Conservation (phyloP, 176 grass and related monocot genomes). For the Zizania latifolia region DNA sequence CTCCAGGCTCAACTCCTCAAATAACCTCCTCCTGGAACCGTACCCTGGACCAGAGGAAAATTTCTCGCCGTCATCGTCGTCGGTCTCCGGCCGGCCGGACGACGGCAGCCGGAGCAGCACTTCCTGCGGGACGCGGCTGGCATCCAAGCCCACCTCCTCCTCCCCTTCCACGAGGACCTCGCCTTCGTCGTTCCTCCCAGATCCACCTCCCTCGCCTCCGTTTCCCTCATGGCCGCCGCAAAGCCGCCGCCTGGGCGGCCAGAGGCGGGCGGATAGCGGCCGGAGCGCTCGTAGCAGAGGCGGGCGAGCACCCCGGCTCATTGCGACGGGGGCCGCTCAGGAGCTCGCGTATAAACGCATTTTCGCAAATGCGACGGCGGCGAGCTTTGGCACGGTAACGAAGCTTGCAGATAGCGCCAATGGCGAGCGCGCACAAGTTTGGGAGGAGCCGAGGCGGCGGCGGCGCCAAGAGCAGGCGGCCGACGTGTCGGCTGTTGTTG, state of each 20-base stretch:
- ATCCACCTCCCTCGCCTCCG: background rate
- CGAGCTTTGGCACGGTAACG: background rate
- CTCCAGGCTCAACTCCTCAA: constrained; percentile 28
- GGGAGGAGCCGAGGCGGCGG: background rate
- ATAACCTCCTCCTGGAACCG: constrained; percentile 18
- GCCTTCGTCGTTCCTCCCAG: background rate
- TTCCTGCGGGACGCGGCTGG: constrained; percentile 34
- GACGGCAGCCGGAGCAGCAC: constrained; percentile 53
- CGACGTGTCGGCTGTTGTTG: background rate
- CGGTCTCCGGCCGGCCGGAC: constrained; percentile 12
- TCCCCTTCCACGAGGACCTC: background rate
- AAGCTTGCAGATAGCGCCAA: background rate
- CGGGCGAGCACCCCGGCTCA: constrained; percentile 22
- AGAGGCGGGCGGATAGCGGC: constrained; percentile 22
- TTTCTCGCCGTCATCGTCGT: constrained; percentile 26
- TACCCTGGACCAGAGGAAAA: background rate
- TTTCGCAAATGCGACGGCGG: too few species aligned
- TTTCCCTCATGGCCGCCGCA: constrained; percentile 12
- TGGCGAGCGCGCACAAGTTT: background rate
- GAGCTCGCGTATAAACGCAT: constrained; percentile 12
- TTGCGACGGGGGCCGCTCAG: background rate
- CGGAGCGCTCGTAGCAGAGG: constrained; percentile 23
- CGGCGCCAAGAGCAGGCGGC: background rate
- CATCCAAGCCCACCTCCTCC: constrained; percentile 16
- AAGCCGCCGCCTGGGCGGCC: constrained; percentile 30